Base-by-base conservation (phyloP, 495 filamentous ascomycete species). In the Hypomontagnella monticulosa region DNA sequence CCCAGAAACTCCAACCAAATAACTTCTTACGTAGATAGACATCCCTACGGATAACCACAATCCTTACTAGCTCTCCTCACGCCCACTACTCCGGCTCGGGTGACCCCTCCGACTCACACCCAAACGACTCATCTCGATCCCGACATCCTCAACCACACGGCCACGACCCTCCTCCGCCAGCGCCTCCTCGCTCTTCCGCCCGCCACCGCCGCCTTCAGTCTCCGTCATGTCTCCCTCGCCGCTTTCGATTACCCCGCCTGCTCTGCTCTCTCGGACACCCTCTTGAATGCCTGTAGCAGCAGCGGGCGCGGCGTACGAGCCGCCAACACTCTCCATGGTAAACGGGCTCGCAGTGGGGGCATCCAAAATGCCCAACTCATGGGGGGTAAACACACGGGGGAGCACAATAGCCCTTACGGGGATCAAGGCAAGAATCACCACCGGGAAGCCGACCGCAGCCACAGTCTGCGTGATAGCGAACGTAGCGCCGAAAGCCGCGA, bases 391-490 rank as follows among this genome's bases (percentile, higher is more conserved):
- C 76, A 83, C 87, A 38, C 78, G 77, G 3, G 93, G 93, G 59
- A 98, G 67, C n/a, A 94, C 40, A 52, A 88, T 81, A 7, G 88
- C 88, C 7, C 94, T 80, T 1, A 91, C 73, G 0, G 93, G 94
- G n/a, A 97, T 88, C 12, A 97, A 76, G 14, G 87, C 68, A 10
- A 96, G 70, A 71, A 98, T 96, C 54, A 97, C 85, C 6, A 97
- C 85, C 3, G 94, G 94, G 71, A 97, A 98, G 2, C 94, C 91
- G 38, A 98, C 95, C 12, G 94, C 94, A 7, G 92, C 94, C 48
- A 97, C 91, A 0, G 94, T 97, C 76, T 97, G 93, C 7, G 93
- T 94, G 67, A 97, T 94, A n/a, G 92, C 93, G 73, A 98, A 95
- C 2, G 91, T 96, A 1, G 88, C 91, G 3, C 81, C 91, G 69